These are phyloP conservation scores for Metarhizium album DNA, from an alignment of 2,329 filamentous ascomycete species.

Conservation along the genomic window DNA sequence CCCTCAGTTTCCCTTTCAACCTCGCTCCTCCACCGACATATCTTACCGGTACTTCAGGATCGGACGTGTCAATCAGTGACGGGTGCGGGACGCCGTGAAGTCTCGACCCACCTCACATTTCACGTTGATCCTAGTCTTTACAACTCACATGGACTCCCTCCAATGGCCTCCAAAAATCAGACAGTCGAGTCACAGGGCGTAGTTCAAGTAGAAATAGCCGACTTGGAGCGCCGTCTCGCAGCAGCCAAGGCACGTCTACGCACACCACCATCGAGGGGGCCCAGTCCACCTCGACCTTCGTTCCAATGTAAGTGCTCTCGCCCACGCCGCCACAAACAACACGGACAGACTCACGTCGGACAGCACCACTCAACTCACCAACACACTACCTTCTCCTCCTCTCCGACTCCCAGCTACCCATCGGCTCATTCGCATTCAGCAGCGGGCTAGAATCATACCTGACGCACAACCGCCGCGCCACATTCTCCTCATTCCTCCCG, in stretches of 20 bases:
- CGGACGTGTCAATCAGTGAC: not conserved
- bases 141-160: slow-evolving; percentile 1
- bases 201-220: slow-evolving; percentile 44
- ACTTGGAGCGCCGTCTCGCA: slow-evolving; percentile 43
- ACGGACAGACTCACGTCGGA: not conserved
- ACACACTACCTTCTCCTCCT: slow-evolving; percentile 64
- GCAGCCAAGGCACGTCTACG: slow-evolving; percentile 32
- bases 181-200: slow-evolving; percentile 16
- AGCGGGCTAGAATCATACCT: slow-evolving; percentile 75
- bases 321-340: not conserved
- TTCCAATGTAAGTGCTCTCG: not conserved
- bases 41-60: not conserved
- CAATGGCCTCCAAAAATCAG: slow-evolving; percentile 16
- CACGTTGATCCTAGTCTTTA: not conserved
- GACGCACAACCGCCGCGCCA: slow-evolving; percentile 42
- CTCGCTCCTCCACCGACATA: not conserved
- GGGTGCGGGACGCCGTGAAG: not conserved
- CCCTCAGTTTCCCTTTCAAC: no score
- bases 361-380: slow-evolving; percentile 11
- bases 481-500: slow-evolving; percentile 56
- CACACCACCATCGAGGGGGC: not conserved
- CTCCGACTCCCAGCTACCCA: slow-evolving; percentile 69
- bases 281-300: not conserved
- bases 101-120: not conserved
- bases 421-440: slow-evolving; percentile 82